phyloP scores from a whole-genome alignment of 345 rosid species.

The Brassica cretica region DNA sequence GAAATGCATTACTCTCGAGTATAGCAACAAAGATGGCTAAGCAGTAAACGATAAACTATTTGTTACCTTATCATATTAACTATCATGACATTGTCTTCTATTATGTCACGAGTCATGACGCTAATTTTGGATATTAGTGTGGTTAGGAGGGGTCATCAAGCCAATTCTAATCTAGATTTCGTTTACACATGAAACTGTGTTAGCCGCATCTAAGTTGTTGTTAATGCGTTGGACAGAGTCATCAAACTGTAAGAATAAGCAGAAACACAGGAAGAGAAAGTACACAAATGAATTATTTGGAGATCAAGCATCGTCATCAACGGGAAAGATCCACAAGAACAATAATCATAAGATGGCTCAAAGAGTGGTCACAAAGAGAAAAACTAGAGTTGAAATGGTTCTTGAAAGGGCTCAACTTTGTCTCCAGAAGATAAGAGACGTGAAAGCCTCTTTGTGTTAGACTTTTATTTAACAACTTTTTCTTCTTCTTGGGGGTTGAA shows the following conservation, averaged over 20 bases:
- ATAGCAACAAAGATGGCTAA: neutral
- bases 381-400: constrained; percentile 38
- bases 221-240: constrained; percentile 33
- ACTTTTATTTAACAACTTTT: neutral
- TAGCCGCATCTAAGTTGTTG: constrained; percentile 9
- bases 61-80: neutral
- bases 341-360: constrained; percentile 20
- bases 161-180: neutral
- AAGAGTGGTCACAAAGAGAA: constrained; percentile 23
- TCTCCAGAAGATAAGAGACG: constrained; percentile 38
- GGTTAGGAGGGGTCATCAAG: neutral
- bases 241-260: constrained; percentile 31
- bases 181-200: neutral
- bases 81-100: neutral
- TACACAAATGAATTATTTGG: neutral
- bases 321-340: constrained; percentile 21
- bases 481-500: neutral
- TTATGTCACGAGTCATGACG: neutral
- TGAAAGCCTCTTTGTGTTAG: constrained; percentile 38
- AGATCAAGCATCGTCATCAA: constrained; percentile 20
- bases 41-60: neutral
- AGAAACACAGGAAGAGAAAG: constrained; percentile 32
- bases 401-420: constrained; percentile 39
- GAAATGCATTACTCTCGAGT: neutral
- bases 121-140: neutral